phyloP scores from a whole-genome alignment of 2,329 filamentous ascomycete species.

The Epichloe elymi region DNA sequence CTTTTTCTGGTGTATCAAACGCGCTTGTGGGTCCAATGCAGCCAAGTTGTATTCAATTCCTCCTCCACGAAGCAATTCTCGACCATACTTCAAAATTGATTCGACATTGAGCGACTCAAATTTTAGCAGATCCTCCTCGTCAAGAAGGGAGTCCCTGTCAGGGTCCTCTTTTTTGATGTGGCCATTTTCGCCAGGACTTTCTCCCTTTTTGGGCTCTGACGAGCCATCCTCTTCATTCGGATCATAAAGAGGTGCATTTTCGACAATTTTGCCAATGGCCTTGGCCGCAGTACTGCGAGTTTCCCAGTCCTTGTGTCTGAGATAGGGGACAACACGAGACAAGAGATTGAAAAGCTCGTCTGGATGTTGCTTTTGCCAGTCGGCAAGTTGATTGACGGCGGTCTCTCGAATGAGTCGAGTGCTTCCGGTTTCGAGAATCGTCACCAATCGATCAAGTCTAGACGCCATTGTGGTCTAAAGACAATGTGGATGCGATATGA shows the following conservation, averaged over 20 bases:
- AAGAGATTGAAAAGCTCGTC: slow-evolving; percentile 95
- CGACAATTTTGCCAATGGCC: slow-evolving; percentile 85
- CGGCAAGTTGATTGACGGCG: slow-evolving; percentile 88
- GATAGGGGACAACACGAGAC: slow-evolving; percentile 85
- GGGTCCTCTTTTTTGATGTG: slow-evolving; percentile 50
- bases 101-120: slow-evolving; percentile 66
- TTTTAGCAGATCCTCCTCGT: slow-evolving; percentile 50
- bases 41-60: slow-evolving; percentile 78
- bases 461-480: slow-evolving; percentile 5
- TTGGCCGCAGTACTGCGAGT: slow-evolving; percentile 87
- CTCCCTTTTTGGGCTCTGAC: slow-evolving; percentile 28
- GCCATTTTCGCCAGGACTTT: slow-evolving; percentile 21
- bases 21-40: slow-evolving; percentile 64
- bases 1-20: slow-evolving; percentile 80
- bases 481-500: slow-evolving; percentile 12
- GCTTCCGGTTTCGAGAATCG: slow-evolving; percentile 91
- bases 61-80: slow-evolving; percentile 71
- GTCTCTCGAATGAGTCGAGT: slow-evolving; percentile 93
- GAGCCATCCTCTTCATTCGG: slow-evolving; percentile 63
- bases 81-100: slow-evolving; percentile 69
- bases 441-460: slow-evolving; percentile 76
- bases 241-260: slow-evolving; percentile 77
- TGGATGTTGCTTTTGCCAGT: slow-evolving; percentile 95
- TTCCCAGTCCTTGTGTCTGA: slow-evolving; percentile 93
- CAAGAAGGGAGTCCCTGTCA: slow-evolving; percentile 28